These are phyloP conservation scores for Suhomyces pyralidae DNA, from an alignment of 805 yeast species.

Conservation along the genomic window DNA sequence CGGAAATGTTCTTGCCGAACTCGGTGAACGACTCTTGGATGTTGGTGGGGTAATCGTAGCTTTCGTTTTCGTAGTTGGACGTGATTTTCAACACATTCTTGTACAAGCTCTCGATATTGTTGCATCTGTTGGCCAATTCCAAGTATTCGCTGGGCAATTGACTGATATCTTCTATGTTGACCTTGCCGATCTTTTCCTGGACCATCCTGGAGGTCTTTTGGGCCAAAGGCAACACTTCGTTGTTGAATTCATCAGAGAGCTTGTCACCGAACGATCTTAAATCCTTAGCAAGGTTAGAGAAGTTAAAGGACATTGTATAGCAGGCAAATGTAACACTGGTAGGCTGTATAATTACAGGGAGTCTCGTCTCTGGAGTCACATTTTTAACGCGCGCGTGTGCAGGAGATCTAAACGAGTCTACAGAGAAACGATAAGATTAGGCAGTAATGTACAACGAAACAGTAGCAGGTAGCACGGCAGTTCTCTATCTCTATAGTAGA, in stretches of 20 bases:
- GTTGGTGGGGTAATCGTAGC: slow-evolving; percentile 80
- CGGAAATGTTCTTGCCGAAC: slow-evolving; percentile 61
- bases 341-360: background rate
- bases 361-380: background rate
- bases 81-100: slow-evolving; percentile 42
- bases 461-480: too few relatives aligned
- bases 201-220: slow-evolving; percentile 76
- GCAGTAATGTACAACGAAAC: too few relatives aligned
- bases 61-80: slow-evolving; percentile 64
- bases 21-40: slow-evolving; percentile 73
- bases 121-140: slow-evolving; percentile 39
- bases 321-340: background rate
- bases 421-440: too few relatives aligned
- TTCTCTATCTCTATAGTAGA: too few relatives aligned
- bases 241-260: slow-evolving; percentile 53
- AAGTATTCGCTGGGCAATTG: slow-evolving; percentile 82
- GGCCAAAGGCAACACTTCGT: slow-evolving; percentile 58
- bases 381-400: slow-evolving; percentile 7
- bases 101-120: slow-evolving; percentile 40
- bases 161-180: slow-evolving; percentile 60
- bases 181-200: slow-evolving; percentile 76
- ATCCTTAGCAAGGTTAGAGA: slow-evolving; percentile 40
- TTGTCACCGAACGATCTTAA: slow-evolving; percentile 40
- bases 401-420: background rate
- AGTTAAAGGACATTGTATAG: slow-evolving; percentile 39